These are phyloP conservation scores for Silene uniflora DNA, from an alignment of 148 eudicot species.

Conservation along the genomic window DNA sequence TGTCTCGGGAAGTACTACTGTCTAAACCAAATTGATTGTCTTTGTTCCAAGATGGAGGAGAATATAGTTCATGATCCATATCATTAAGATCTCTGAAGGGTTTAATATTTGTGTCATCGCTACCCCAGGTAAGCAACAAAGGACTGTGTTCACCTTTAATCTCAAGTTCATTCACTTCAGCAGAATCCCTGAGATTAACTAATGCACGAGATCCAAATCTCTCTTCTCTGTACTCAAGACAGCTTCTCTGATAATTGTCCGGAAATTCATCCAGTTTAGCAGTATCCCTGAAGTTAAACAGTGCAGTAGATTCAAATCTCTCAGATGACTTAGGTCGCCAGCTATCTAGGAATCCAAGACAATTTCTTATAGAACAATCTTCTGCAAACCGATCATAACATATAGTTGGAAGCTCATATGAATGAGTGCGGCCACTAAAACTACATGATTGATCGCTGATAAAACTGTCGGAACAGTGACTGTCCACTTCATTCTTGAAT, in stretches of 20 bases:
- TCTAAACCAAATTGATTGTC: background rate
- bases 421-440: constrained; percentile 6
- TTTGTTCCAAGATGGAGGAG: constrained; percentile 9
- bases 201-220: constrained; percentile 21
- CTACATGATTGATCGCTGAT: background rate
- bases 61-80: constrained; percentile 22
- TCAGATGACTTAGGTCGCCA: constrained; percentile 11
- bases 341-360: constrained; percentile 13
- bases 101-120: constrained; percentile 3
- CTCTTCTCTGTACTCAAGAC: constrained; percentile 16
- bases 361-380: constrained; percentile 3
- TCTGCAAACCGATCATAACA: constrained; percentile 14
- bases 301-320: constrained; percentile 23
- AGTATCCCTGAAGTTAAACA: constrained; percentile 21
- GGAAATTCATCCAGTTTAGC: constrained; percentile 18
- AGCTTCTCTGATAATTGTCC: constrained; percentile 10
- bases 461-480: background rate
- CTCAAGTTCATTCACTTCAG: constrained; percentile 25
- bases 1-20: background rate
- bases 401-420: constrained; percentile 16
- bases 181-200: constrained; percentile 21
- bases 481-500: constrained; percentile 3
- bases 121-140: constrained; percentile 43
- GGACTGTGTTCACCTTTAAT: constrained; percentile 15
- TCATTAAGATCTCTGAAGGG: constrained; percentile 2